A percentile compares a stretch with the other conserved stretches of the same genome.
These are phyloP conservation scores for Dichomitus squalens DNA, from an alignment of 1,284 basidiomycete genomes.

Conservation along the genomic window DNA sequence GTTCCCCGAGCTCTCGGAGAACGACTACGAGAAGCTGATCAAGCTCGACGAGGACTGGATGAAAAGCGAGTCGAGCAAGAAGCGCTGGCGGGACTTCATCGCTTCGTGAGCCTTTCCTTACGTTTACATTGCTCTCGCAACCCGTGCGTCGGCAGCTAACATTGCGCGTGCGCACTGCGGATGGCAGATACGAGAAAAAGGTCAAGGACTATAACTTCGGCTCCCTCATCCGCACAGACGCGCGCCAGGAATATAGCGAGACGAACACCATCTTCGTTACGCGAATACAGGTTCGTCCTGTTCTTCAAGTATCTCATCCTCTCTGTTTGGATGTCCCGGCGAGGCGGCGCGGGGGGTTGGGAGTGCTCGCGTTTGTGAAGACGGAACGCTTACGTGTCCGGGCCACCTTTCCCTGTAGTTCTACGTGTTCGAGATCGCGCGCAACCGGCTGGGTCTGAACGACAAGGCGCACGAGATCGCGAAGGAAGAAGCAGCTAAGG, in stretches of 20 bases:
- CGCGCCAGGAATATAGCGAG: slow-evolving; percentile 86
- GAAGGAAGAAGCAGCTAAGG: slow-evolving; percentile 69
- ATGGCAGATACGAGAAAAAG: slow-evolving; percentile 76
- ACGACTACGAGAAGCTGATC: slow-evolving; percentile 66
- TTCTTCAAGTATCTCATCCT: background rate
- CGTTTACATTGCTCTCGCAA: background rate
- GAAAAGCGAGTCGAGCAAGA: slow-evolving; percentile 92
- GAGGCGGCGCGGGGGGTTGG: no score
- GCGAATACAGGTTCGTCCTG: slow-evolving; percentile 65
- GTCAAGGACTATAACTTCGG: slow-evolving; percentile 98
- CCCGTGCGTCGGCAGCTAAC: background rate
- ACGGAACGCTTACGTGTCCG: background rate
- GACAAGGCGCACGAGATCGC: slow-evolving; percentile 85
- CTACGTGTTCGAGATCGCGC: slow-evolving; percentile 67
- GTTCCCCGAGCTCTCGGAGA: slow-evolving; percentile 83
- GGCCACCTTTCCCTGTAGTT: slow-evolving; percentile 4
- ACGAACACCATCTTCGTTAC: slow-evolving; percentile 93
- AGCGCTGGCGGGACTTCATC: slow-evolving; percentile 92
- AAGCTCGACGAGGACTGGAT: slow-evolving; percentile 92
- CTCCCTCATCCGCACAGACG: slow-evolving; percentile 87
- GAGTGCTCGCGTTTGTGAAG: no score
- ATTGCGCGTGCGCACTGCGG: background rate
- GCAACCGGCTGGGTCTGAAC: slow-evolving; percentile 92
- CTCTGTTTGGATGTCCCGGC: background rate
- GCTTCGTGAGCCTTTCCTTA: slow-evolving; percentile 60